These are phyloP conservation scores for Cystobasidium sp. DNA, from an alignment of 1,284 basidiomycete genomes.

Conservation along the genomic window DNA sequence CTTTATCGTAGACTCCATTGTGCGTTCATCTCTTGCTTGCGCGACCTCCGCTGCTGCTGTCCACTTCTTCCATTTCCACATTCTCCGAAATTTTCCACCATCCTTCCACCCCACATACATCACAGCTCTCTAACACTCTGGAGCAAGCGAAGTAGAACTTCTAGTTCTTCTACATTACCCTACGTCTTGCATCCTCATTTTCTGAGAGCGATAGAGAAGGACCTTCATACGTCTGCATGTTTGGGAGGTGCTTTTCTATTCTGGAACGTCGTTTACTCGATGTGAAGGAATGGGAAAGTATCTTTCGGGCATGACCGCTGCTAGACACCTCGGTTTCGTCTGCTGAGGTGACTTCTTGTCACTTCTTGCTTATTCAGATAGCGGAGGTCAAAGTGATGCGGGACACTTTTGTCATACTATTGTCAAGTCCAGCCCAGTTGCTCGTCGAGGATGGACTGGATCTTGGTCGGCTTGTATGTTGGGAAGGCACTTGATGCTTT, in stretches of 20 bases:
- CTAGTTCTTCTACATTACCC: background rate
- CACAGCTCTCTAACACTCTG: conserved; percentile 43
- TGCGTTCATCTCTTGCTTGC: too few relatives aligned
- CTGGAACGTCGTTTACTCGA: conserved; percentile 1
- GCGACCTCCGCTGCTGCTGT: too few relatives aligned
- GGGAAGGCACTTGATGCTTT: conserved; percentile 15
- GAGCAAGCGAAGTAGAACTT: conserved; percentile 16
- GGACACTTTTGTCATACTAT: conserved; percentile 15
- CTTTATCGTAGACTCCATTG: too few relatives aligned
- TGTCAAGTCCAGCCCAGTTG: conserved; percentile 43
- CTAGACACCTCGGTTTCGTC: conserved; percentile 37
- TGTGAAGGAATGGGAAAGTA: background rate
- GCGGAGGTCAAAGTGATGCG: conserved; percentile 40
- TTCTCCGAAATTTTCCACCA: conserved; percentile 2
- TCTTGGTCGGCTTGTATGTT: conserved; percentile 21
- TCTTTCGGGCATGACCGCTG: background rate
- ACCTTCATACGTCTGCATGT: conserved; percentile 17
- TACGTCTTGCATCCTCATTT: conserved; percentile 42
- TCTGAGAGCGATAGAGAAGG: conserved; percentile 25
- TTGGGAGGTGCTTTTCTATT: background rate
- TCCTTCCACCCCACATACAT: background rate
- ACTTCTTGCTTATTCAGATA: background rate
- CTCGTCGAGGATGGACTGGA: conserved; percentile 47
- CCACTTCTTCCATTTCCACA: background rate
- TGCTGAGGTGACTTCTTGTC: background rate